Percentiles rank a stretch among this genome's conserved stretches.
phyloP scores from a whole-genome alignment of 2,329 filamentous ascomycete species.

The Fusarium equiseti region DNA sequence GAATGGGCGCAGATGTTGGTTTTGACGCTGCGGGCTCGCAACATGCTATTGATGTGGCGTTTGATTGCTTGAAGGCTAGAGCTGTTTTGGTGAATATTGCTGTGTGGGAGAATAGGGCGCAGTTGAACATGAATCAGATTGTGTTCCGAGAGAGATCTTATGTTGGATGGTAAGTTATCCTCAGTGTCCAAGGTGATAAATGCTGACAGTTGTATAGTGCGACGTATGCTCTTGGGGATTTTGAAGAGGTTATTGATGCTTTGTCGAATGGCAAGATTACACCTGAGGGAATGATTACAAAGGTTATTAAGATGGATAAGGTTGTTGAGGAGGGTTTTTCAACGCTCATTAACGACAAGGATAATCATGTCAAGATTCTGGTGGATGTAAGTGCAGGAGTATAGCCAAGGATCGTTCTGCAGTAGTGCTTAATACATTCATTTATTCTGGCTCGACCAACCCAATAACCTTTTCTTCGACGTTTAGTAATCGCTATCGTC shows the following conservation, averaged over 20 bases:
- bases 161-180: constrained; percentile 10
- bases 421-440: not conserved
- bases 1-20: constrained; percentile 10
- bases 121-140: constrained; percentile 29
- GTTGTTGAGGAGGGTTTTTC: constrained; percentile 23
- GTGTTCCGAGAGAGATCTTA: constrained; percentile 27
- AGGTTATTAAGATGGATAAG: constrained; percentile 28
- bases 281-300: constrained; percentile 22
- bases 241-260: constrained; percentile 26
- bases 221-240: constrained; percentile 12
- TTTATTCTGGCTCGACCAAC: not conserved
- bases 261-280: constrained; percentile 8
- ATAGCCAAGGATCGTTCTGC: fast-evolving
- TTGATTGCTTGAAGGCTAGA: constrained; percentile 21
- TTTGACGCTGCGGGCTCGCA: constrained; percentile 18
- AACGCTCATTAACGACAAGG: constrained; percentile 17
- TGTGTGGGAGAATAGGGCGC: constrained; percentile 23
- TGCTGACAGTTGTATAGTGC: not conserved
- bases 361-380: constrained; percentile 28
- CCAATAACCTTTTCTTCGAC: fast-evolving
- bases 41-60: constrained; percentile 15
- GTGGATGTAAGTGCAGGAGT: constrained; percentile 18
- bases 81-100: constrained; percentile 16
- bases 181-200: fast-evolving
- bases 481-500: not conserved